Evolutionary conservation across 148 eudicot genomes (phyloP).

Genomic region (Rhododendron simsii): DNA sequence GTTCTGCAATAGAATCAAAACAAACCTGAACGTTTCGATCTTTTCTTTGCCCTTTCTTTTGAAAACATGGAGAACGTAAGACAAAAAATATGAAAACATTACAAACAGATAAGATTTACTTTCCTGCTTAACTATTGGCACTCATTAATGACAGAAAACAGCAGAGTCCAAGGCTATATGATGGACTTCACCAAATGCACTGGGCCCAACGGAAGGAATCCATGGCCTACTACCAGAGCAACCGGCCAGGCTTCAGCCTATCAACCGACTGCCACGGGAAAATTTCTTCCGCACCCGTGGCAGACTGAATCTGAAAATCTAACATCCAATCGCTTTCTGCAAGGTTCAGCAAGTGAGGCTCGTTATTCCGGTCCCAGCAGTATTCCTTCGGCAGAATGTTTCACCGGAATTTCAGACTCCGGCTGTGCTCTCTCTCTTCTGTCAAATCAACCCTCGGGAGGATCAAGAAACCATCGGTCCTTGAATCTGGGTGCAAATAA

Average conservation of each 20-base stretch:
- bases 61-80: background rate
- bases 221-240: conserved; percentile 44
- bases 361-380: conserved; percentile 17
- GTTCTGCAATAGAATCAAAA: background rate
- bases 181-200: conserved; percentile 67
- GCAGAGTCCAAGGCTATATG: conserved; percentile 55
- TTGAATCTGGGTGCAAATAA: conserved; percentile 34
- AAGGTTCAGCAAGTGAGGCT: conserved; percentile 37
- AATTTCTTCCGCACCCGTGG: conserved; percentile 40
- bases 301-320: conserved; percentile 47
- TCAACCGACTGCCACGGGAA: conserved; percentile 31
- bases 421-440: conserved; percentile 99
- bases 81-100: no score
- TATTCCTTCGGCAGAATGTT: conserved; percentile 58
- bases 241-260: conserved; percentile 36
- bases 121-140: conserved; percentile 4
- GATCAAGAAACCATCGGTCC: conserved; percentile 43
- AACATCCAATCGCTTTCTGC: conserved; percentile 34
- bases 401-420: conserved; percentile 44
- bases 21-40: background rate
- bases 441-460: conserved; percentile 88
- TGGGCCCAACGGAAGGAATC: conserved; percentile 31
- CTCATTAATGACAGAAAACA: conserved; percentile 37
- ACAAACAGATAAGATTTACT: background rate
- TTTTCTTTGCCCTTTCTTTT: background rate